phyloP scores from a whole-genome alignment of 78 protist genomes.

The slime mould (Dictyostelium discoideum) region dicty_2.7 NC_007090.3:1654501-1655000 shows the following conservation, averaged over 20 bases:
- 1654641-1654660: neutral
- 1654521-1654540: neutral
- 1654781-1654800: neutral
- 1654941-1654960: no score
- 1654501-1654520: neutral
- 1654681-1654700: neutral
- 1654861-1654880: neutral
- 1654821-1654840: neutral
- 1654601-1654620: neutral
- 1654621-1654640: neutral
- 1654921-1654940: neutral
- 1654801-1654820: neutral
- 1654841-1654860: neutral
- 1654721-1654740: neutral
- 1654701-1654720: neutral
- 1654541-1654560: neutral
- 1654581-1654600: neutral
- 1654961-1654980: neutral
- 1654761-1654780: neutral
- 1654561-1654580: neutral
- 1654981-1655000: conserved; percentile 13
- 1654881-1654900: neutral
- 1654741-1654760: conserved; percentile 10
- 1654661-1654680: neutral
- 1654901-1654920: neutral